Evolutionary conservation across 1,284 basidiomycete species (phyloP), one percentile per base, ranked within the genome.

Genomic region (Fomitopsis betulina): DNA sequence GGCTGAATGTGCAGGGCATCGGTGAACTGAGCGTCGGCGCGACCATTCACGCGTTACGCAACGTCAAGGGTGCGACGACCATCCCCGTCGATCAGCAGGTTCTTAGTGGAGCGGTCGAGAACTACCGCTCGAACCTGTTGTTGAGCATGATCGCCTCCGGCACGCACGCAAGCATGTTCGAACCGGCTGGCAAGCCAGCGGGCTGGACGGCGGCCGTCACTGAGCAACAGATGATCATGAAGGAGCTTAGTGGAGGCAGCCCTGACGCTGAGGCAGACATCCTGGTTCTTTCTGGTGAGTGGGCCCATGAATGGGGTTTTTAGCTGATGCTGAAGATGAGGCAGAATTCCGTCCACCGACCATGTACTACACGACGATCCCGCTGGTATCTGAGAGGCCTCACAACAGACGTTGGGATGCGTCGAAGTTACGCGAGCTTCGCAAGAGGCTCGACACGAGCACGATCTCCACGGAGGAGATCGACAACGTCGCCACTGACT

Each of bases 201-300:
- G 83, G 83, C 12, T 86, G 83, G 80, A 75, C 80, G 35, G 81
- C 89, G 27, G 85, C 84, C 0, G 84, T 92, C 56, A 92, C 87
- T 19, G 89, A 98, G 72, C 92, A 96, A 73, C 94, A 97, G 74
- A 91, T 98, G 86, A 89, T 98, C 63, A 91, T 98, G 89, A 87
- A 88, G 68, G 92, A 98, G 70, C 79, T 99, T 35, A 90, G 90
- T 66, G 85, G 79, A 25, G 93, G 93, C 30, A 84, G 84, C 58
- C 69, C 78, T 1, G 90, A 94, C 62, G 87, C 92, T 21, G 94
- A 96, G 66, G 78, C 78, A 30, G 93, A 97, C 67, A 84, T 96
- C 55, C 84, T 85, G 65, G 85, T 90, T 40, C 84, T 96, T 60
- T 84, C 91, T 61, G 92, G 94, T 94, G 64, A 67, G 87, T 33